A percentile compares a stretch with the other conserved stretches of the same genome.
These are phyloP conservation scores for Diaporthe humulicola DNA, from an alignment of 2,329 filamentous ascomycete genomes.

Conservation along the genomic window DNA sequence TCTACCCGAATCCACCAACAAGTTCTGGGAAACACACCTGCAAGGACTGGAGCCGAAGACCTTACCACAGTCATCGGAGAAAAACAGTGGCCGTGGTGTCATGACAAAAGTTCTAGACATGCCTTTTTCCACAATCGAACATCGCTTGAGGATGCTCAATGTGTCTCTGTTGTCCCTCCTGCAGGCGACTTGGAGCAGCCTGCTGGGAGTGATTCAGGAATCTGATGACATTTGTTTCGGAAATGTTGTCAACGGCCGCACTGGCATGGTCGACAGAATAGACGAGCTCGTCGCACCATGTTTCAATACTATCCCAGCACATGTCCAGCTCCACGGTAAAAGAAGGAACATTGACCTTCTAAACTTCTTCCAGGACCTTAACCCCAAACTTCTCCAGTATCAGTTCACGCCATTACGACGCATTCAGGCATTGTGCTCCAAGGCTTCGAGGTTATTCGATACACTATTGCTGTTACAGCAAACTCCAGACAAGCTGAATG, in stretches of 20 bases:
- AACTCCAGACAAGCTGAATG: constrained; percentile 67
- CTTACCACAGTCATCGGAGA: constrained; percentile 4
- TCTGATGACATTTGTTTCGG: constrained; percentile 84
- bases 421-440: constrained; percentile 69
- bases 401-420: constrained; percentile 82
- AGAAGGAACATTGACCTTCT: constrained; percentile 69
- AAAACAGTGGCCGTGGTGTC: constrained; percentile 14
- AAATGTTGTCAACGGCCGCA: constrained; percentile 85
- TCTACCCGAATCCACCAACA: constrained; percentile 62
- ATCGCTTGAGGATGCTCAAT: constrained; percentile 64
- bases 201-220: constrained; percentile 69
- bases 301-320: constrained; percentile 88
- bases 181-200: constrained; percentile 80
- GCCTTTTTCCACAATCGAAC: constrained; percentile 61
- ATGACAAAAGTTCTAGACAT: constrained; percentile 49
- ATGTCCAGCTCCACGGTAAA: constrained; percentile 64
- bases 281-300: constrained; percentile 86
- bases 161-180: constrained; percentile 75
- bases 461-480: constrained; percentile 85
- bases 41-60: constrained; percentile 57
- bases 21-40: constrained; percentile 77
- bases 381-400: constrained; percentile 72
- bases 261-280: constrained; percentile 73
- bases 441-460: constrained; percentile 76
- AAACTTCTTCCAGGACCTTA: constrained; percentile 71